Evolutionary conservation across 1,284 basidiomycete genomes (phyloP).

Genomic region (Fomitopsis pinicola): DNA sequence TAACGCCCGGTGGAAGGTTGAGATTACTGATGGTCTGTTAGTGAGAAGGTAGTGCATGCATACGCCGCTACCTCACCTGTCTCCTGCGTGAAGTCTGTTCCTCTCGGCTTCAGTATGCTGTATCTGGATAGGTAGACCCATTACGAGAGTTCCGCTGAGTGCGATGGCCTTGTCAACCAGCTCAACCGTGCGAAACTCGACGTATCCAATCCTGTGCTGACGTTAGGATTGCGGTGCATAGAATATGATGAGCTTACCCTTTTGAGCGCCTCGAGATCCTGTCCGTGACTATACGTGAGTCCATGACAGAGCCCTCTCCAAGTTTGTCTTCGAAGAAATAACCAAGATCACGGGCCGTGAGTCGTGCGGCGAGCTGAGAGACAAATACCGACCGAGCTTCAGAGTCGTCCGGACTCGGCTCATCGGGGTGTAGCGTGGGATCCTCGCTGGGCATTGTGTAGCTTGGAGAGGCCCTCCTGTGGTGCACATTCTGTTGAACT

Average conservation of each 20-base stretch:
- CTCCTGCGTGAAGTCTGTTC: slow-evolving; percentile 83
- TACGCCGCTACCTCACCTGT: slow-evolving; percentile 50
- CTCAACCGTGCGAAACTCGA: slow-evolving; percentile 90
- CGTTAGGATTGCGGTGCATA: slow-evolving; percentile 7
- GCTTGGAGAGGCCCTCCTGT: slow-evolving; percentile 65
- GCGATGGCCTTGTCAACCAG: slow-evolving; percentile 87
- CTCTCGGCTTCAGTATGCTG: slow-evolving; percentile 96
- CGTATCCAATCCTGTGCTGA: slow-evolving; percentile 79
- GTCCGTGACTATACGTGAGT: slow-evolving; percentile 94
- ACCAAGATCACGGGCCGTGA: slow-evolving; percentile 93
- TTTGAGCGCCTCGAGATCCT: slow-evolving; percentile 90
- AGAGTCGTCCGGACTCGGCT: slow-evolving; percentile 83
- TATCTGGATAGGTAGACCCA: slow-evolving; percentile 96
- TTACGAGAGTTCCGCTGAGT: slow-evolving; percentile 91
- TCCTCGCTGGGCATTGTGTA: slow-evolving; percentile 65
- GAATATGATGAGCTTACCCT: slow-evolving; percentile 56
- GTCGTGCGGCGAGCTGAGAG: slow-evolving; percentile 92
- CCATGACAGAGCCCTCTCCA: slow-evolving; percentile 88
- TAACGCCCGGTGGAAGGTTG: slow-evolving; percentile 74
- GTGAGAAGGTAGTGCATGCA: background rate
- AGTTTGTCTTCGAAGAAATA: slow-evolving; percentile 99
- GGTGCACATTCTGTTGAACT: background rate
- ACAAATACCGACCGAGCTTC: slow-evolving; percentile 98
- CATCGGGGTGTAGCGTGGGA: slow-evolving; percentile 60
- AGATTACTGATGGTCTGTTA: slow-evolving; percentile 46